These are phyloP conservation scores for Mycena indigotica DNA, from an alignment of 768 basidiomycete species.

Conservation along the genomic window DNA sequence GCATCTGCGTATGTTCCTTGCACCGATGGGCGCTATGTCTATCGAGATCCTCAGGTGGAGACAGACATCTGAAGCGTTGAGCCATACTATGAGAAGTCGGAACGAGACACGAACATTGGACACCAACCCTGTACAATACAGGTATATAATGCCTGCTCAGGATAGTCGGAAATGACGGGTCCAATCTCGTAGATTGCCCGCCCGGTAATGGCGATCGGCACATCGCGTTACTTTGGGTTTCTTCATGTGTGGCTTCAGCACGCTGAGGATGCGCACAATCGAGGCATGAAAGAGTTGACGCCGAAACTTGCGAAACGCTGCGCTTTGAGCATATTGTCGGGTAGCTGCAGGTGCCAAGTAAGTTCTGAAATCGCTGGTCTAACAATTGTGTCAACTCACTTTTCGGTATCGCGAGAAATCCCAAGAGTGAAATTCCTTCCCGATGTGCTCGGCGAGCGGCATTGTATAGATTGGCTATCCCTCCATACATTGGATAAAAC, in stretches of 20 bases:
- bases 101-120: conserved; percentile 28
- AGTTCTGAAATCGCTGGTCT: no score
- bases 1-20: conserved; percentile 22
- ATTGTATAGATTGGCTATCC: conserved; percentile 36
- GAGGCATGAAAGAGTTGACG: conserved; percentile 35
- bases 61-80: conserved; percentile 28
- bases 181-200: conserved; percentile 35
- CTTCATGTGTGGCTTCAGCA: conserved; percentile 29
- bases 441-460: conserved; percentile 33
- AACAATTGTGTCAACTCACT: conserved; percentile 27
- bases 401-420: conserved; percentile 34
- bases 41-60: conserved; percentile 28
- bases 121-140: conserved; percentile 41
- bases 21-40: conserved; percentile 19
- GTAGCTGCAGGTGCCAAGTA: not conserved
- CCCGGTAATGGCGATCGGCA: conserved; percentile 33
- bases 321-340: conserved; percentile 17
- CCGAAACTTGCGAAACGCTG: conserved; percentile 30
- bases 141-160: conserved; percentile 36
- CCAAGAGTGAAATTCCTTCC: conserved; percentile 30
- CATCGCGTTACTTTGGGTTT: conserved; percentile 27
- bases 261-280: conserved; percentile 25
- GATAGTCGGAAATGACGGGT: conserved; percentile 44
- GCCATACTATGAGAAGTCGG: conserved; percentile 1
- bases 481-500: conserved; percentile 38